Evolutionary conservation across 257 asterid species (phyloP).

Genomic region (Eucommia ulmoides): DNA sequence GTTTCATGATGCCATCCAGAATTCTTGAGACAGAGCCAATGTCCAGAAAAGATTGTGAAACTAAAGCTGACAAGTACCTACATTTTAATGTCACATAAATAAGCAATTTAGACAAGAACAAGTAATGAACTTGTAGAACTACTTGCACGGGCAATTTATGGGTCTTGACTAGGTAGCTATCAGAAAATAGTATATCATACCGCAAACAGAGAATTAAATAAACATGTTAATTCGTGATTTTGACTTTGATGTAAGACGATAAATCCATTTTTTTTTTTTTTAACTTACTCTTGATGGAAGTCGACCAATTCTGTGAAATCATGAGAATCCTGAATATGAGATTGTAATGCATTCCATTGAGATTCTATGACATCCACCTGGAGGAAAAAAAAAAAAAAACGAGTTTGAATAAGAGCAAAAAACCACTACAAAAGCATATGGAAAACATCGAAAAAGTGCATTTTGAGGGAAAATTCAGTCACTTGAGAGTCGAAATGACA

Average conservation of each 20-base stretch:
- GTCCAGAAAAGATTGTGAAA: slow-evolving; percentile 94
- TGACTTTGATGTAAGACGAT: slow-evolving; percentile 2
- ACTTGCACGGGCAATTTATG: too few species aligned
- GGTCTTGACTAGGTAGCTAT: too few species aligned
- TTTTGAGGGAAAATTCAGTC: too few species aligned
- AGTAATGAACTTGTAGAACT: too few species aligned
- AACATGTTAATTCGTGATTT: slow-evolving; percentile 2
- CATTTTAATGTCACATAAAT: slow-evolving; percentile 11
- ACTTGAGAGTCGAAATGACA: too few species aligned
- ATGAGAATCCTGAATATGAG: slow-evolving; percentile 77
- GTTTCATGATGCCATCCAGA: slow-evolving; percentile 91
- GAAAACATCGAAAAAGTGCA: too few species aligned
- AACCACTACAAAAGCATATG: too few species aligned
- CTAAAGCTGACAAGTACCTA: slow-evolving; percentile 87
- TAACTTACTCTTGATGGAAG: slow-evolving; percentile 93
- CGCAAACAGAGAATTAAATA: too few species aligned
- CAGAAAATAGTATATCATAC: too few species aligned
- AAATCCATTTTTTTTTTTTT: slow-evolving; percentile 8
- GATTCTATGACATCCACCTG: slow-evolving; percentile 99
- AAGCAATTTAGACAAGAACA: too few species aligned
- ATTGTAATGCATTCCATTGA: slow-evolving; percentile 93
- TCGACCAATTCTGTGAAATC: slow-evolving; percentile 91
- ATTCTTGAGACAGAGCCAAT: slow-evolving; percentile 96
- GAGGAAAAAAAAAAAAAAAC: too few species aligned
- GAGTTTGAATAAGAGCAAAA: too few species aligned